Base-by-base conservation (phyloP, 352 stramenopile genomes). In the Phytophthora capsici region DNA sequence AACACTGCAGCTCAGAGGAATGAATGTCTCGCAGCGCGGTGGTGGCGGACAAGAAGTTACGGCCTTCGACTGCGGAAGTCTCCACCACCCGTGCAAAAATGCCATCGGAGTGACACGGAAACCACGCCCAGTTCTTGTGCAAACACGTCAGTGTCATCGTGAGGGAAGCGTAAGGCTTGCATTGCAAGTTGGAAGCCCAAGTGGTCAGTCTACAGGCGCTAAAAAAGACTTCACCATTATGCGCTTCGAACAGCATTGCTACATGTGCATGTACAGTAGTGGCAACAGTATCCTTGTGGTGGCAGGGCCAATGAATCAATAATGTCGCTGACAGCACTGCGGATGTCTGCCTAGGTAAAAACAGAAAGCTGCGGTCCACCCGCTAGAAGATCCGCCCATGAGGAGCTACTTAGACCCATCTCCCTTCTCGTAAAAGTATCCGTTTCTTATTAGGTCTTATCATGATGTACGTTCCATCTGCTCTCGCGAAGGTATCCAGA, bases 401-500 rank as follows among this genome's bases (percentile, higher is more conserved):
- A 23, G n/a, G 8, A 6, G n/a, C 14, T 46, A 46, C 40, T 46
- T 28, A 46, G 7, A n/a, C 40, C 40, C 40, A 46, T 46, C 40
- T 14, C n/a, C 40, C 8, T 46, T 46, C 20, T 46, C n/a, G 2
- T 25, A 1, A 26, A 46, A 46, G 19, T 46, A 46, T 22, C 40
- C 28, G 8, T 25, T 53, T 53, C 38, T 28, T 38, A 28, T 7
- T 6, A 28, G 3, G 1, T 28, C 6, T 28, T 28, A 28, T 28
- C 25, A 7, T 26, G 16, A 7, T 38, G 13, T 51, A 2, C 13
- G 16, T 51, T 4, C 9, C 45, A 17, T 51, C 20, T 51, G 16
- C 23, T 37, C 45, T 52, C 45, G 45, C 20, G 25, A 38, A 28
- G 7, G 17, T 53, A 41, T 41, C 28, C 26, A 41, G 20, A 53